Percentiles rank a stretch among this genome's conserved stretches.
phyloP scores from a whole-genome alignment of 176 grass and related monocot species.

The Zea luxurians region DNA sequence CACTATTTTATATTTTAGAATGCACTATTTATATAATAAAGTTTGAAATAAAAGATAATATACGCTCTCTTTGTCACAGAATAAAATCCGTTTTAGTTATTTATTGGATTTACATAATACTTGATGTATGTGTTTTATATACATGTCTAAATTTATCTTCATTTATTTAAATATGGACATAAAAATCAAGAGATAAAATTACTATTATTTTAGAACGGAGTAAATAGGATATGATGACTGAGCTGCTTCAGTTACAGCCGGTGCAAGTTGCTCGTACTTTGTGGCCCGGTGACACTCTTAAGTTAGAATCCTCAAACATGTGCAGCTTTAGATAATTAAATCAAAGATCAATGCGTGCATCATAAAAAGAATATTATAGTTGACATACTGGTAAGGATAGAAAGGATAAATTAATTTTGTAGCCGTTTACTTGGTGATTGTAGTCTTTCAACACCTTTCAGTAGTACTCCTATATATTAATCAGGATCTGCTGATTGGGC shows the following conservation, averaged over 20 bases:
- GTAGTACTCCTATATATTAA: neutral
- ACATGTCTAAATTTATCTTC: no score
- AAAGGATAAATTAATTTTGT: neutral
- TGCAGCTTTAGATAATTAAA: conserved; percentile 22
- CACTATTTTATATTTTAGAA: no score
- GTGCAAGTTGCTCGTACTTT: neutral
- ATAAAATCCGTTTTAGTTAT: no score
- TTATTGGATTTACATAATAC: no score
- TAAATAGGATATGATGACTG: no score
- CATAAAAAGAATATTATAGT: neutral
- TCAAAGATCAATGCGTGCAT: conserved; percentile 2
- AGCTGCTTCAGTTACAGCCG: neutral
- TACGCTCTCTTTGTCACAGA: no score
- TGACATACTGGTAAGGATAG: conserved; percentile 22
- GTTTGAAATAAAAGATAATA: no score
- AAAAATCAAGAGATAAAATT: no score
- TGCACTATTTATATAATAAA: no score
- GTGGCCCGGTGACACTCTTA: neutral
- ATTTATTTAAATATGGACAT: no score
- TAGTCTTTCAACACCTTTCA: neutral
- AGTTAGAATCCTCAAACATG: conserved; percentile 12
- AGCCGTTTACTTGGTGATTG: conserved; percentile 14
- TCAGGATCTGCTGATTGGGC: neutral
- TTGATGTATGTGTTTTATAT: no score
- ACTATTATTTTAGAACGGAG: no score